Evolutionary conservation across 2,329 filamentous ascomycete species (phyloP), one percentile per base, ranked within the genome.

Genomic region (Pyrenophora graminea): DNA sequence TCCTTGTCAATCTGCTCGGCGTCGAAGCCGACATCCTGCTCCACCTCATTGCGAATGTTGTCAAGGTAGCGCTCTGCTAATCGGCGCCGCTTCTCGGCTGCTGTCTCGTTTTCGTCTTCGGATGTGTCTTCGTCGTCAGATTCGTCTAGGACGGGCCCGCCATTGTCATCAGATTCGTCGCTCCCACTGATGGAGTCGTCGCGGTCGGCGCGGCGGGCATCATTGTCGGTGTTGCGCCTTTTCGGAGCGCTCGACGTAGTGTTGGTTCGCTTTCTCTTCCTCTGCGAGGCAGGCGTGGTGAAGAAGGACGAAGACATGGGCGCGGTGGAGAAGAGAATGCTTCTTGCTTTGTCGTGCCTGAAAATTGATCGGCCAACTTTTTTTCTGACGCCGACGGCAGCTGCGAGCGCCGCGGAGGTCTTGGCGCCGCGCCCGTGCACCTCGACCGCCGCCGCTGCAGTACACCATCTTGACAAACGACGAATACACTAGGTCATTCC

Each of bases 1-100:
- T 99, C 94, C 52, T 88, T 83, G 76, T 97, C 94, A 51, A 99
- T 89, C 45, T 97, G 90, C 63, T 88, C 91, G 6, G 94, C 94
- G 75, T 99, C 91, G 68, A 97, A 99, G 33, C 91, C 94, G 45
- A 82, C 82, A 58, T 91, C 88, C 63, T 95, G 88, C 51, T 80
- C 73, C 21, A 79, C 75, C 62, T 96, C 89, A 66, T 89, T 83
- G 66, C 88, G 85, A 56, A 97, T 86, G 70, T 96, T 96, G 47
- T 96, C 88, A 47, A 99, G 82, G 72, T 99, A 97, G 66, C 90
- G 86, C 76, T 97, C 91, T 25, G 94, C 94, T 23, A 99, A 82
- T 59, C 90, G 85, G 66, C 96, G 76, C 63, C 94, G 83, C 73
- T 90, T 87, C 70, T 97, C 91, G 31, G 91, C 92, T 1, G 89